Percentiles rank a stretch among this genome's conserved stretches.
phyloP scores from a whole-genome alignment of 2,329 filamentous ascomycete species.

The Spiromastix sp. region DNA sequence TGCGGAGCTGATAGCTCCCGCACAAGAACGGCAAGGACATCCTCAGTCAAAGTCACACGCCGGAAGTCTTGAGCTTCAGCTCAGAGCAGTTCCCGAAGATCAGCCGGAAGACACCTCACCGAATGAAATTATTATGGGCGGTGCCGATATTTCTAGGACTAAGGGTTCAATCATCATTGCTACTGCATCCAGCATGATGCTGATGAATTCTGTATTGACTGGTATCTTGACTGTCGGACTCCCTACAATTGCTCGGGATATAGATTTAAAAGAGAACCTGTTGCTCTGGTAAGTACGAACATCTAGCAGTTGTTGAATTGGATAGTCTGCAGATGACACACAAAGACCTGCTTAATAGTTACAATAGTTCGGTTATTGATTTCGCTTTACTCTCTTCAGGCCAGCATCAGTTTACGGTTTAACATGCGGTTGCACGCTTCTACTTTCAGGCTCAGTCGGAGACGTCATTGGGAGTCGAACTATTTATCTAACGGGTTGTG shows the following conservation, averaged over 20 bases:
- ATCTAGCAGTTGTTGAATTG: too few species aligned
- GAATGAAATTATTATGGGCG: background rate
- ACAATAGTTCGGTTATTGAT: background rate
- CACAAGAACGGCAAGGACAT: background rate
- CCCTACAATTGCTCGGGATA: constrained; percentile 15
- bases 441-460: constrained; percentile 38
- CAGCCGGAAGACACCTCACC: background rate
- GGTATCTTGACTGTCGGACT: constrained; percentile 16
- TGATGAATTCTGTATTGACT: constrained; percentile 12
- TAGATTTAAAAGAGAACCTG: constrained; percentile 13
- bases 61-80: background rate
- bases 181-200: constrained; percentile 12
- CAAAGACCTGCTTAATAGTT: too few species aligned
- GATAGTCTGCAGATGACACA: too few species aligned
- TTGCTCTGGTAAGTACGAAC: constrained; percentile 15
- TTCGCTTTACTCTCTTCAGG: constrained; percentile 4
- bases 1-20: background rate
- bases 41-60: background rate
- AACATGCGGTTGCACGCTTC: constrained; percentile 37
- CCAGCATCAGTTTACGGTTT: constrained; percentile 23
- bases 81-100: background rate
- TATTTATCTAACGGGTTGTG: constrained; percentile 36
- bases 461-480: constrained; percentile 38
- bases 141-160: constrained; percentile 1
- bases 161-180: constrained; percentile 9